phyloP scores from a whole-genome alignment of 2,329 filamentous ascomycete species.

The Talaromyces albobiverticillius region DNA sequence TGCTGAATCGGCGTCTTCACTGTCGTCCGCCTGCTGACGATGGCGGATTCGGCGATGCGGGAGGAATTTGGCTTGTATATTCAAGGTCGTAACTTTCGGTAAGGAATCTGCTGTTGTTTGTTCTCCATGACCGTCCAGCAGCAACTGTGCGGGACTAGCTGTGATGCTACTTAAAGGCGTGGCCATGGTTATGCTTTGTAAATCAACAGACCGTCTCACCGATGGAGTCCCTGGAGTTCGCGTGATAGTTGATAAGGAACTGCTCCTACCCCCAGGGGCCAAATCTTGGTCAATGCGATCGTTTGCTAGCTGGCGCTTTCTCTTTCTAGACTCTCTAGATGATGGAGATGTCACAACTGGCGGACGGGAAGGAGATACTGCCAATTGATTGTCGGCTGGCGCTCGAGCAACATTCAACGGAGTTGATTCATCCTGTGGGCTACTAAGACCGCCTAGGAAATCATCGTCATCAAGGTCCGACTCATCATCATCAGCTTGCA shows the following conservation, averaged over 20 bases:
- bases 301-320: slow-evolving; percentile 30
- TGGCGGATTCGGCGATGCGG: slow-evolving; percentile 31
- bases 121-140: background rate
- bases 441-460: slow-evolving; percentile 40
- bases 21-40: slow-evolving; percentile 20
- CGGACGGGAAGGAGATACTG: slow-evolving; percentile 23
- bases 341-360: slow-evolving; percentile 19
- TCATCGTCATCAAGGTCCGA: slow-evolving; percentile 40
- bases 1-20: slow-evolving; percentile 21
- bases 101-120: slow-evolving; percentile 11
- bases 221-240: slow-evolving; percentile 7
- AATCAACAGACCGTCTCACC: background rate
- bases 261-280: slow-evolving; percentile 21
- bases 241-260: slow-evolving; percentile 15
- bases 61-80: slow-evolving; percentile 33
- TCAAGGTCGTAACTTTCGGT: slow-evolving; percentile 31
- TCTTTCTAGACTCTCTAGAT: slow-evolving; percentile 33
- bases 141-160: slow-evolving; percentile 1
- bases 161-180: slow-evolving; percentile 34
- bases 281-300: slow-evolving; percentile 13
- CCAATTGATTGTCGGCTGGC: slow-evolving; percentile 13
- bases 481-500: slow-evolving; percentile 39
- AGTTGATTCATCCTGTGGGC: slow-evolving; percentile 45
- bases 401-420: slow-evolving; percentile 36
- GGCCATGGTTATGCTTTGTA: slow-evolving; percentile 33